phyloP scores from a whole-genome alignment of 495 filamentous ascomycete species.

The Alectoria sarmentosa region DNA sequence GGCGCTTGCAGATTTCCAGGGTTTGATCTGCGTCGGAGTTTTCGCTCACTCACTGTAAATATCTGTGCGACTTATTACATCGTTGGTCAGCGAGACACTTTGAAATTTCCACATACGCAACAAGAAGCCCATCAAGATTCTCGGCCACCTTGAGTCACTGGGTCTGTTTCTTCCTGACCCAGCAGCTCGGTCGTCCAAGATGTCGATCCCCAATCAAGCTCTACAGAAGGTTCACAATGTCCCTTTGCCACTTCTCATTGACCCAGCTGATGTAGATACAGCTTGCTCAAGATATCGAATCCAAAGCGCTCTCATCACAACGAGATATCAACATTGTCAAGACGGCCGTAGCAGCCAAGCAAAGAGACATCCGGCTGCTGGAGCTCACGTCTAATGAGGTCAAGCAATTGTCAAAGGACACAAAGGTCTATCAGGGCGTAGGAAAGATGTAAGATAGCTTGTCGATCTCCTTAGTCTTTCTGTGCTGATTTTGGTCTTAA shows the following conservation, averaged over 20 bases:
- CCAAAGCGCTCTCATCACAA: constrained; percentile 76
- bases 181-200: constrained; percentile 30
- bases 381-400: constrained; percentile 84
- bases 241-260: neutral
- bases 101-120: neutral
- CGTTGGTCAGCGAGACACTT: neutral
- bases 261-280: constrained; percentile 33
- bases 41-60: neutral
- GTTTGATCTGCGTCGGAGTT: neutral
- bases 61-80: neutral
- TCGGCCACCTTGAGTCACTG: neutral
- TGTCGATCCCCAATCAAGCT: constrained; percentile 96
- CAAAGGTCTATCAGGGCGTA: constrained; percentile 86
- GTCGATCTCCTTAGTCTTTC: neutral
- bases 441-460: constrained; percentile 76
- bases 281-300: constrained; percentile 92
- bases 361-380: constrained; percentile 80
- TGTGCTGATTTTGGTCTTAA: constrained; percentile 30
- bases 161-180: neutral
- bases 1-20: neutral
- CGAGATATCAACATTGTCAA: constrained; percentile 87
- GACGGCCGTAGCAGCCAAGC: constrained; percentile 76
- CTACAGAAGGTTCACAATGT: constrained; percentile 67
- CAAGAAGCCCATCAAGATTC: neutral
- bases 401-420: constrained; percentile 64